Evolutionary conservation across 148 eudicot genomes (phyloP), one percentile per base, ranked within the genome.

Genomic region (Spergularia bocconei): DNA sequence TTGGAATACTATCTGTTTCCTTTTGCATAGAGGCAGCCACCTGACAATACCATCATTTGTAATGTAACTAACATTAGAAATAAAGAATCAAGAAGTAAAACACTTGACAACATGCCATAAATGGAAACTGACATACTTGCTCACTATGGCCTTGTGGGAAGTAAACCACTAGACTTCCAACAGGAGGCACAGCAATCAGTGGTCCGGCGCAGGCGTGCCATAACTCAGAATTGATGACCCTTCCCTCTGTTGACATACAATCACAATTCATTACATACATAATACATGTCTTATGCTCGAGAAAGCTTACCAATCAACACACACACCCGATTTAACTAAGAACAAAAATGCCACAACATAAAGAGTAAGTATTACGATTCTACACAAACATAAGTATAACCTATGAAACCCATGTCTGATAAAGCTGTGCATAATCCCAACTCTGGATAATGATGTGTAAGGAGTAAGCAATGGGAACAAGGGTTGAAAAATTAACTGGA

Each of bases 161-260:
- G 85, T 94, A 94, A 63, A 94, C 96, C 72, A 94, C 97, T 36
- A 91, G 91, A 80, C 98, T 94, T 83, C 98, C 98, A 60, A 87
- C 79, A 72, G 97, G 98, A 62, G 98, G 97, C 83, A 94, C 79
- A 72, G 90, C 86, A 83, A 92, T 88, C 82, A 94, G 83, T 51
- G 98, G 97, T 47, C 98, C 98, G 66, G 98, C 98, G 82, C 98
- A 94, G 66, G 98, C 97, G 84, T 94, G 98, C 98, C 98, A 94
- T 82, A 94, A 85, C 85, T 94, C 98, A 39, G 97, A 90, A 87
- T 89, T 87, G 5, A 86, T 84, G 59, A 81, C 81, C 85, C 86
- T 94, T 59, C 90, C 89, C 65, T 86, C 98, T 94, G 87, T 77
- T 66, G 23, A 68, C 77, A 86, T 61, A 9, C 53, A 67, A 41